Percentiles rank a stretch among this genome's conserved stretches.
Conservation (phyloP, 1,139 yeast genomes). For the Hansenula sp. region DNA sequence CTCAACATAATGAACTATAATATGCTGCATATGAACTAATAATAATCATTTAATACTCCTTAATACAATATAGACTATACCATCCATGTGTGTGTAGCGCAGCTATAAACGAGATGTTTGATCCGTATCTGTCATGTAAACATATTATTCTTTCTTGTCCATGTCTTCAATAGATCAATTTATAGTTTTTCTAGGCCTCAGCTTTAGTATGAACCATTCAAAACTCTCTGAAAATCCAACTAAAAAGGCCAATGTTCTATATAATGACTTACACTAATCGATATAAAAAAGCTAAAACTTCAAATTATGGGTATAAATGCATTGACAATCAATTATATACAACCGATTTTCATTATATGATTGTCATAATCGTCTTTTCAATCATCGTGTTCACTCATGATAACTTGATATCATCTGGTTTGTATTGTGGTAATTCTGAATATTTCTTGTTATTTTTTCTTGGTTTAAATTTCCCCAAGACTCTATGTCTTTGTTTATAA, state of each 20-base stretch:
- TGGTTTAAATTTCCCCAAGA: constrained; percentile 35
- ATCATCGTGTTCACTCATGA: no score
- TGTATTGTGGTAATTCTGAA: constrained; percentile 34
- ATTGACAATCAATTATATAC: no score
- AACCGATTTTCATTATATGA: background rate
- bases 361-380: no score
- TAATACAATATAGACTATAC: constrained; percentile 2
- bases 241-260: background rate
- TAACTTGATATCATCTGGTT: constrained; percentile 25
- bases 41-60: constrained; percentile 1
- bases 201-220: background rate
- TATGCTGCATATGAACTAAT: no score
- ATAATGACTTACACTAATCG: no score
- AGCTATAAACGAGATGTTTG: constrained; percentile 11
- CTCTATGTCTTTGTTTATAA: constrained; percentile 47
- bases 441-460: constrained; percentile 33
- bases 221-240: background rate
- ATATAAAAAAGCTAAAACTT: no score
- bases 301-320: no score
- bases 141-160: constrained; percentile 7
- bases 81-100: no score
- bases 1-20: no score
- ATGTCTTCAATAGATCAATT: constrained; percentile 14
- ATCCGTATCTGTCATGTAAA: constrained; percentile 21
- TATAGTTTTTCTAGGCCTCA: constrained; percentile 5